A percentile compares a stretch with the other conserved stretches of the same genome.
phyloP scores from a whole-genome alignment of 2,329 filamentous ascomycete genomes.

The Fusarium sp. region DNA sequence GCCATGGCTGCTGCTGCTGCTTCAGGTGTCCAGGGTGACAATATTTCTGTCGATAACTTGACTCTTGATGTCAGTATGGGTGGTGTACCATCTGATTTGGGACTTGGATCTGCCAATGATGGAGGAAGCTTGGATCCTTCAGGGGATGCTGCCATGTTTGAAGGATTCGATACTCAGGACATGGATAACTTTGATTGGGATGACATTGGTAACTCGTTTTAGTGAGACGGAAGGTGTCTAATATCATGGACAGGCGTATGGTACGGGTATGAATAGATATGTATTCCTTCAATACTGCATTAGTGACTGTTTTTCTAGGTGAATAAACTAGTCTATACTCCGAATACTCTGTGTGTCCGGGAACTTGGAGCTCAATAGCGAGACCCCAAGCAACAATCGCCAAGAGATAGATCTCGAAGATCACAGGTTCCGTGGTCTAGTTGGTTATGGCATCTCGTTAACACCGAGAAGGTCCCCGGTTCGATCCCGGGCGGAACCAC shows the following conservation, averaged over 20 bases:
- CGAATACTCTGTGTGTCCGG: no score
- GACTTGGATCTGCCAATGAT: constrained; percentile 52
- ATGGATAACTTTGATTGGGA: constrained; percentile 52
- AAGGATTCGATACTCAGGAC: constrained; percentile 50
- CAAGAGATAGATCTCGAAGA: not conserved
- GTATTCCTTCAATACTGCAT: not conserved
- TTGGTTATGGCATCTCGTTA: constrained; percentile 32
- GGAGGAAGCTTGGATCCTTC: constrained; percentile 49
- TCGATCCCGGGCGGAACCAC: constrained; percentile 27
- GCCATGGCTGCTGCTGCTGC: constrained; percentile 60
- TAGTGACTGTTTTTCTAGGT: not conserved
- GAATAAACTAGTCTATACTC: not conserved
- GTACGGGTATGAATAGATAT: constrained; percentile 7
- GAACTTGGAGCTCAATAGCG: not conserved
- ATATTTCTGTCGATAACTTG: constrained; percentile 55
- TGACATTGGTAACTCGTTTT: constrained; percentile 17
- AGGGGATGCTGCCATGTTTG: constrained; percentile 56
- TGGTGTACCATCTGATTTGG: constrained; percentile 52
- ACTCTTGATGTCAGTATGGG: constrained; percentile 62
- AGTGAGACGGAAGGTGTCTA: not conserved
- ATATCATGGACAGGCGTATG: constrained; percentile 9
- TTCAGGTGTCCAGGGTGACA: constrained; percentile 54
- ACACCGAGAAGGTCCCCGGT: constrained; percentile 30
- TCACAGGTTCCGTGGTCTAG: constrained; percentile 24
- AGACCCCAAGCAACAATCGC: not conserved